Conservation (phyloP, 2,329 filamentous ascomycete species). For the Pseudogymnoascus sp. region DNA sequence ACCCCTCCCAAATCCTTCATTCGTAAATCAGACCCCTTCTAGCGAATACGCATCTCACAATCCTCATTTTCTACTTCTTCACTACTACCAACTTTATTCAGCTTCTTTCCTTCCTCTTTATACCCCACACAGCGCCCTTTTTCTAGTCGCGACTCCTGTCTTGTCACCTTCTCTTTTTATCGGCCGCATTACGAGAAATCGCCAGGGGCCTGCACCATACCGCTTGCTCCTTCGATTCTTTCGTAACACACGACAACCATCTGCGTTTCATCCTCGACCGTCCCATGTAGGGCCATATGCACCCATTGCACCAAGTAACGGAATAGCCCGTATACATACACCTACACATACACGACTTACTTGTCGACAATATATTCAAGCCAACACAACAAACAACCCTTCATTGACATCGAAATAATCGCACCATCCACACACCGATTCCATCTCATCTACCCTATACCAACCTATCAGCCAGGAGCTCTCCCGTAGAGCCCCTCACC, state of each 20-base stretch:
- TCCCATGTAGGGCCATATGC: constrained; percentile 1
- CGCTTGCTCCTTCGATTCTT: constrained; percentile 14
- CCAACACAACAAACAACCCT: neutral
- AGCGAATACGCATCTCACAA: neutral
- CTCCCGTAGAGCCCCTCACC: constrained; percentile 17
- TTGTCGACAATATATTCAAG: neutral
- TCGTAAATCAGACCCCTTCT: neutral
- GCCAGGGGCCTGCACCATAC: constrained; percentile 18
- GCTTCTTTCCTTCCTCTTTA: neutral
- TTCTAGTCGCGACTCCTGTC: neutral
- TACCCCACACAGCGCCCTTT: neutral
- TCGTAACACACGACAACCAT: constrained; percentile 7
- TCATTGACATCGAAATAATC: neutral
- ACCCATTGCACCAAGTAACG: neutral
- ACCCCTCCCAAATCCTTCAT: constrained; percentile 8
- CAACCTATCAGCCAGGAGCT: neutral
- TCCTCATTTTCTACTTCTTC: neutral
- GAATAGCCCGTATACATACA: neutral
- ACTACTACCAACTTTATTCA: neutral
- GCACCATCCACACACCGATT: neutral
- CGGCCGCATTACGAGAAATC: constrained; percentile 8
- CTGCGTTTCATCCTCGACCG: neutral
- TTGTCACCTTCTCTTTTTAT: neutral
- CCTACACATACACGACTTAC: neutral
- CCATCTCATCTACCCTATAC: neutral